phyloP scores from a whole-genome alignment of 78 protist genomes.

The Protostelium mycophagum region DNA sequence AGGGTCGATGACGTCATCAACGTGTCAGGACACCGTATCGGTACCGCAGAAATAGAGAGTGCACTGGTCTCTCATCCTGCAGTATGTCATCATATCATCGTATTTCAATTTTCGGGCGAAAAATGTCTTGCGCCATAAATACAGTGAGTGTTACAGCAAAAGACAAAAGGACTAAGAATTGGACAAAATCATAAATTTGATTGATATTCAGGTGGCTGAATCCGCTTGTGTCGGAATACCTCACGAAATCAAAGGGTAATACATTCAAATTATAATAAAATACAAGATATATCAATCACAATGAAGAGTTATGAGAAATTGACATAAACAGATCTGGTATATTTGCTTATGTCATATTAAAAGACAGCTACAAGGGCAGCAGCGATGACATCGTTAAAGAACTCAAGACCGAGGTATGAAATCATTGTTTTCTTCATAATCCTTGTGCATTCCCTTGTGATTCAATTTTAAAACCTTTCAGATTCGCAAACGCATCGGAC shows the following conservation, averaged over 20 bases:
- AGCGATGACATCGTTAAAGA: slow-evolving; percentile 25
- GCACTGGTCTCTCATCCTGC: slow-evolving; percentile 59
- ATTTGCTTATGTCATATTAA: slow-evolving; percentile 60
- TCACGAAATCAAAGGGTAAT: slow-evolving; percentile 90
- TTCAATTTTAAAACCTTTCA: no score
- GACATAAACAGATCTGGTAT: slow-evolving; percentile 20
- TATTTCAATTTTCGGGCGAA: no score
- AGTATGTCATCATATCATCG: no score
- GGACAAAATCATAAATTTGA: no score
- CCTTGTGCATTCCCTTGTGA: no score
- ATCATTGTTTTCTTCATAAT: no score
- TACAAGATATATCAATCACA: no score
- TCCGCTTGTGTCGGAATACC: slow-evolving; percentile 88
- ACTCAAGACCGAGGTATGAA: slow-evolving; percentile 67
- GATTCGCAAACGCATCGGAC: slow-evolving; percentile 54
- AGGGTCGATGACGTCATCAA: slow-evolving; percentile 88
- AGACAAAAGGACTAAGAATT: no score
- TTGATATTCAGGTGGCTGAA: no score
- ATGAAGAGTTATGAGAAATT: no score
- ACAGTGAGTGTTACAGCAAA: no score
- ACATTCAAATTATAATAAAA: slow-evolving; percentile 10
- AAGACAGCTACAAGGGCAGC: slow-evolving; percentile 37
- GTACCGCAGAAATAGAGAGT: slow-evolving; percentile 92
- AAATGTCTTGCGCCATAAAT: no score
- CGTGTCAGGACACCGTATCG: slow-evolving; percentile 94